phyloP scores from a whole-genome alignment of 2,329 filamentous ascomycete genomes.

The Talaromyces amestolkiae region DNA sequence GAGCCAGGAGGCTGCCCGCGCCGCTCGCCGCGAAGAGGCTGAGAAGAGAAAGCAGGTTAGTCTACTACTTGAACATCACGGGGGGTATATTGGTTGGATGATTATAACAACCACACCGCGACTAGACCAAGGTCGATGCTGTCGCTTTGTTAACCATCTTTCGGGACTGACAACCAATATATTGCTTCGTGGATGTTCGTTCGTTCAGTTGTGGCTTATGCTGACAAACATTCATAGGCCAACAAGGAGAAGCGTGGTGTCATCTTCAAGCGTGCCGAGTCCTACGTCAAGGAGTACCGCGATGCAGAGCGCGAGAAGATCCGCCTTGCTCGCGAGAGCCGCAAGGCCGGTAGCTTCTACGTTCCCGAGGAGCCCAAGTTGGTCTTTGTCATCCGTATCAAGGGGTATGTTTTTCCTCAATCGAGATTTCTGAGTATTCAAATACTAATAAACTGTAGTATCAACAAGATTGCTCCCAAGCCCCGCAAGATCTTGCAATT shows the following conservation, averaged over 20 bases:
- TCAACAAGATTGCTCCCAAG: conserved; percentile 99
- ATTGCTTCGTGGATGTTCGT: conserved; percentile 19
- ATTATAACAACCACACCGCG: conserved; percentile 85
- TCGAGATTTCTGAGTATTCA: conserved; percentile 13
- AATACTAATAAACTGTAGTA: conserved; percentile 56
- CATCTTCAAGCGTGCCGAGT: conserved; percentile 99
- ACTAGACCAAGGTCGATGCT: conserved; percentile 97
- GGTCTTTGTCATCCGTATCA: conserved; percentile 98
- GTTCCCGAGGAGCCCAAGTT: conserved; percentile 93
- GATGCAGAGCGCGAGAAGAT: conserved; percentile 98
- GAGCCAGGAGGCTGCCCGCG: conserved; percentile 98
- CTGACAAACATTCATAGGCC: conserved; percentile 58
- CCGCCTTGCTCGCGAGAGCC: conserved; percentile 82
- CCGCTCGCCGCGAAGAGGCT: conserved; percentile 74
- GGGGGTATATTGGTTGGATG: conserved; percentile 54
- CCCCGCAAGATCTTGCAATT: conserved; percentile 99
- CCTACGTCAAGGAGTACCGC: conserved; percentile 99
- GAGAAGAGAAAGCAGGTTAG: conserved; percentile 90
- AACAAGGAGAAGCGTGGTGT: conserved; percentile 98
- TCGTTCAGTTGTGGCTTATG: conserved; percentile 20
- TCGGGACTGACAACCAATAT: conserved; percentile 68
- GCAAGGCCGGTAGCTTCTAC: conserved; percentile 90
- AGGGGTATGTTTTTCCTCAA: conserved; percentile 63
- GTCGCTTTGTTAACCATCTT: conserved; percentile 65
- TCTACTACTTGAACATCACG: conserved; percentile 28